Base-by-base conservation (phyloP, 139 green algal species). In the Asterochloris erici region DNA sequence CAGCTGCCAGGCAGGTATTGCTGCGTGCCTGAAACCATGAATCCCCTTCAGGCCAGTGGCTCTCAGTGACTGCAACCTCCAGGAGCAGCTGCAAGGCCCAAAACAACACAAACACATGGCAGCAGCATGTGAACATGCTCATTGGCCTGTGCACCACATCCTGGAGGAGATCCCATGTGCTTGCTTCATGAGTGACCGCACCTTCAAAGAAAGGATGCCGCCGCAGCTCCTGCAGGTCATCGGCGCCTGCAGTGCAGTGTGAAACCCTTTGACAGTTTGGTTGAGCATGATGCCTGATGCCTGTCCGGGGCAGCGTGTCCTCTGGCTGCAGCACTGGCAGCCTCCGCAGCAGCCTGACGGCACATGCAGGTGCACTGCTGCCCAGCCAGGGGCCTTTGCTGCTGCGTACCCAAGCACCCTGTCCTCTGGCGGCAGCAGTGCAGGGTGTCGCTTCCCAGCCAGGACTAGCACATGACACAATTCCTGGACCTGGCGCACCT, bases 361-460 rank as follows among this genome's bases (percentile, higher is more conserved):
- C 38, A 54, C 38, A 10, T 54, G 38, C 6, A 54, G n/a, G n/a
- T n/a, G n/a, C n/a, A n/a, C n/a, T n/a, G n/a, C n/a, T n/a, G n/a
- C n/a, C n/a, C n/a, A 54, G 38, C 38, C 38, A 54, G 6, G 6
- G 38, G 38, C 38, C 38, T 54, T 6, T 54, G 38, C 38, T 6
- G 38, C 4, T 54, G 38, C 6, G 38, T 6, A 6, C 38, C 38
- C 38, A 54, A 9, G 24, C 84, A 29, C 70, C 12, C 94, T 80
- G 15, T 90, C 26, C 15, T 62, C 74, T 11, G 93, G 92, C 27
- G 96, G 87, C 14, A 87, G 29, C 2, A 79, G n/a, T n/a, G n/a
- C n/a, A n/a, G n/a, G n/a, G n/a, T n/a, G n/a, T n/a, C n/a, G n/a
- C n/a, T n/a, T n/a, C n/a, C n/a, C n/a, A n/a, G n/a, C n/a, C n/a